Evolutionary conservation across 2,329 filamentous ascomycete species (phyloP).

Genomic region (Dactylonectria macrodidyma): DNA sequence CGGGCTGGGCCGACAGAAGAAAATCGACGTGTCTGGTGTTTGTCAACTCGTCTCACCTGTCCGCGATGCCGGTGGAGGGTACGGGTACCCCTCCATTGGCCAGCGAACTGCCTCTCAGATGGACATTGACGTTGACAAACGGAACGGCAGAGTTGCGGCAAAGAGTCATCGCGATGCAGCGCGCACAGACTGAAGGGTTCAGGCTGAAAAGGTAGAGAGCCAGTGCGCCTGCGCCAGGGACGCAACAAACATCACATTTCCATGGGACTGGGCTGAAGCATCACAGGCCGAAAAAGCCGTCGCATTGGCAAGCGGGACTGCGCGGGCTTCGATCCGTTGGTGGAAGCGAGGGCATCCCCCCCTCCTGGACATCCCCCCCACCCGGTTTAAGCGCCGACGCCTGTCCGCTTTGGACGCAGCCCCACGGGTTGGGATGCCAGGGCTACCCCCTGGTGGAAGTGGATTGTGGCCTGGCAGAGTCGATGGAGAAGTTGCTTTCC

Average conservation of each 20-base stretch:
- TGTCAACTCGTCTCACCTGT: conserved; percentile 22
- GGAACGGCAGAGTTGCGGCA: conserved; percentile 11
- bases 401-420: conserved; percentile 66
- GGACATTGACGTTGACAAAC: conserved; percentile 16
- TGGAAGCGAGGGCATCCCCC: conserved; percentile 55
- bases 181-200: conserved; percentile 24
- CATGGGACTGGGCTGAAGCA: conserved; percentile 29
- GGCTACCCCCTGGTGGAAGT: background rate
- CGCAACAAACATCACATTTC: conserved; percentile 44
- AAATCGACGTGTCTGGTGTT: conserved; percentile 14
- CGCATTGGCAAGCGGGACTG: conserved; percentile 38
- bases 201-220: conserved; percentile 30
- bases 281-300: conserved; percentile 35
- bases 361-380: conserved; percentile 46
- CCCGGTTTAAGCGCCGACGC: conserved; percentile 70
- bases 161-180: conserved; percentile 24
- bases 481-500: conserved; percentile 33
- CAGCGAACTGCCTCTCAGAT: background rate
- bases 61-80: conserved; percentile 25
- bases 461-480: conserved; percentile 12
- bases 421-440: conserved; percentile 52
- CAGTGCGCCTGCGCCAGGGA: conserved; percentile 16
- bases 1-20: conserved; percentile 5
- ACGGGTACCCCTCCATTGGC: conserved; percentile 23
- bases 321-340: conserved; percentile 55